Evolutionary conservation across 1,284 basidiomycete genomes (phyloP).

Genomic region (Peniophora sp.): DNA sequence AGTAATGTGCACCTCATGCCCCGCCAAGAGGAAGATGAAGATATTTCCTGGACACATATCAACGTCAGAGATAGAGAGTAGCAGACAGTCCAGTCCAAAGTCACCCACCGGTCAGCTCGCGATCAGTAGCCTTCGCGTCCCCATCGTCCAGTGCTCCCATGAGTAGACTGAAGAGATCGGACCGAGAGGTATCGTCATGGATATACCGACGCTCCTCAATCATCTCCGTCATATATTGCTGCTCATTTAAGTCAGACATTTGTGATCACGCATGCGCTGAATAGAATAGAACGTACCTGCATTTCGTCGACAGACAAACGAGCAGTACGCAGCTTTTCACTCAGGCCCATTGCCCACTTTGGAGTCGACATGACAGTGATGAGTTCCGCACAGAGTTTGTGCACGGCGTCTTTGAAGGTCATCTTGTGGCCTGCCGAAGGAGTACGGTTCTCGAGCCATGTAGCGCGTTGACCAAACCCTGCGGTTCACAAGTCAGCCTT

Average conservation of each 20-base stretch:
- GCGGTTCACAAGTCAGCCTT: neutral
- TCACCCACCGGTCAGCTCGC: conserved; percentile 36
- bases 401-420: conserved; percentile 29
- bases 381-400: conserved; percentile 33
- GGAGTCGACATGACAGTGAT: conserved; percentile 33
- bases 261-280: neutral
- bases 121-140: conserved; percentile 27
- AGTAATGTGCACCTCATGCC: conserved; percentile 34
- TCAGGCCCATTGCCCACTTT: conserved; percentile 28
- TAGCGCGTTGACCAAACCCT: conserved; percentile 38
- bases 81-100: neutral
- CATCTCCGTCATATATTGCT: conserved; percentile 46
- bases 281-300: conserved; percentile 19
- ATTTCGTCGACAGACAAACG: conserved; percentile 34
- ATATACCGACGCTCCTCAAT: conserved; percentile 29
- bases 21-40: conserved; percentile 30
- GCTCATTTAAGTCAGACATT: neutral
- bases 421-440: conserved; percentile 10
- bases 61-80: neutral
- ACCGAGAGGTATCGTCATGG: conserved; percentile 24
- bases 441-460: conserved; percentile 9
- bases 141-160: conserved; percentile 30
- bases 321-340: conserved; percentile 22
- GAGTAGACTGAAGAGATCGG: conserved; percentile 43
- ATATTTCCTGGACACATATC: conserved; percentile 33